Base-by-base conservation (phyloP, 768 basidiomycete species). In the Rhizopogon vinicolor region DNA sequence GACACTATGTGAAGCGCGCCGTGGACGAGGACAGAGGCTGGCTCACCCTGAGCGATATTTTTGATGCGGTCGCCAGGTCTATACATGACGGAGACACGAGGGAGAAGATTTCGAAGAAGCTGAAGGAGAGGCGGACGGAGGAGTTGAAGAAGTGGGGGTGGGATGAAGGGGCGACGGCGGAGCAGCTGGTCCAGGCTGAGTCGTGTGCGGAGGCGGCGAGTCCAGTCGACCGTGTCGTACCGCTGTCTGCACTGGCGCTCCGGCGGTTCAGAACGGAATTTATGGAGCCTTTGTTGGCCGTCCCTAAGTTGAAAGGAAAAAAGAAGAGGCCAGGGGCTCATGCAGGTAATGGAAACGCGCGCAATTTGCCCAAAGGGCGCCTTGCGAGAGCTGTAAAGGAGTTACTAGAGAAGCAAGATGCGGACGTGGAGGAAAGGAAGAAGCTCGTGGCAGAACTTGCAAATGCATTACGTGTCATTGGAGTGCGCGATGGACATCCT, bases 1-100 rank as follows among this genome's bases (percentile, higher is more conserved):
- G 82, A 39, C 86, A 88, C 67, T 86, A 86, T 65, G 85, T 91
- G 58, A 86, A 86, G 65, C 84, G 87, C 28, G 86, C 85, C 44
- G 75, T 86, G 14, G 88, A 91, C 68, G 87, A 91, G 68, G 89
- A 89, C 69, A 81, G 76, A 59, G 88, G 89, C 41, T 91, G 89
- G 89, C 75, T 90, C 41, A 80, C 84, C 31, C 72, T 89, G 42
- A 75, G 74, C 51, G 87, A 89, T 64, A 77, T 86, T 14, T 68
- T 89, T 57, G 80, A 85, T 63, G 78, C 79, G 25, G 79, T 84
- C 52, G 79, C 82, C 49, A 81, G 78, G 61, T 75, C 76, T 19
- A 72, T 80, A 46, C 69, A 71, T 44, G 77, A 82, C 52, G 73
- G 70, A 41, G 81, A 81, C 60, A 77, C 80, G n/a, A 79, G 82